phyloP scores from a whole-genome alignment of 768 basidiomycete species.

The Amanita polypyramis region DNA sequence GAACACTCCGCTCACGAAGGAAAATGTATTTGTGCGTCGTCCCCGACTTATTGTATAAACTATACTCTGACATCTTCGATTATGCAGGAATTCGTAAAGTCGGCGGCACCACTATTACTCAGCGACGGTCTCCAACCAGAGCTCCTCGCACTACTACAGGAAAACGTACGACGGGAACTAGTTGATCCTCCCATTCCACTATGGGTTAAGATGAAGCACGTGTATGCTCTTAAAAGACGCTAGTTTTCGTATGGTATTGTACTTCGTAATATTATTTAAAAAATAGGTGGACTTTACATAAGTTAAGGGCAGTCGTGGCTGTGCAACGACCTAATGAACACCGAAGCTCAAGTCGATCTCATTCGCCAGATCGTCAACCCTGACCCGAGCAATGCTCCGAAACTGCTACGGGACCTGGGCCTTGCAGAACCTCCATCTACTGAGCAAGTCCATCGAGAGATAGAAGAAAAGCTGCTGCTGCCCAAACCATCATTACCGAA shows the following conservation, averaged over 20 bases:
- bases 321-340: constrained; percentile 19
- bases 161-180: constrained; percentile 41
- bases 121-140: constrained; percentile 46
- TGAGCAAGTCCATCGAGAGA: constrained; percentile 50
- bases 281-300: neutral
- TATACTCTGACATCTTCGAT: neutral
- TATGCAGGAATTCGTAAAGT: constrained; percentile 50
- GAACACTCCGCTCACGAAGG: constrained; percentile 36
- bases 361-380: constrained; percentile 41
- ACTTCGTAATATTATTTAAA: neutral
- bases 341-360: constrained; percentile 20
- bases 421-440: constrained; percentile 47
- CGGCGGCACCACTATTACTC: constrained; percentile 59
- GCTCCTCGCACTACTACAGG: constrained; percentile 43
- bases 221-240: constrained; percentile 45
- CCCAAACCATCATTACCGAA: constrained; percentile 57
- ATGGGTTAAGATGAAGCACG: constrained; percentile 47
- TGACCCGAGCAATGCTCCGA: constrained; percentile 24
- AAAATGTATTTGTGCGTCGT: constrained; percentile 44
- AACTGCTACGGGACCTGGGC: constrained; percentile 44
- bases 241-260: neutral
- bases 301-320: neutral
- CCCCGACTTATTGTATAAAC: neutral
- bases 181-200: constrained; percentile 31
- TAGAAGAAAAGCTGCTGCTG: constrained; percentile 67